Percentiles rank a stretch among this genome's conserved stretches.
These are phyloP conservation scores for Rosa hybrid DNA, from an alignment of 331 rosid species.

Conservation along the genomic window DNA sequence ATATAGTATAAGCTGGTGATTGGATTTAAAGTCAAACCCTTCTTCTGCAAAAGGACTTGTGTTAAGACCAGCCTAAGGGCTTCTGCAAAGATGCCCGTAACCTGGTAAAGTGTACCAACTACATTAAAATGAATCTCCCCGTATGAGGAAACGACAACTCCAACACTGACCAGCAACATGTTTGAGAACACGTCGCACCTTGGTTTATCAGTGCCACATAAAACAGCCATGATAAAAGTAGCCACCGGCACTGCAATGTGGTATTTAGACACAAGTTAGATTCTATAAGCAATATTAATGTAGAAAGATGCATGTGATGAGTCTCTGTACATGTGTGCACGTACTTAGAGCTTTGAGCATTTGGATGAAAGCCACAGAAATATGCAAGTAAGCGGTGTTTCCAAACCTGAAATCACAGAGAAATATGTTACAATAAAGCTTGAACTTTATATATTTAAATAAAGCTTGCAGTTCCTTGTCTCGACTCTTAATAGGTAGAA, in stretches of 20 bases:
- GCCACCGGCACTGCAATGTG: constrained; percentile 95
- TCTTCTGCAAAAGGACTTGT: constrained; percentile 93
- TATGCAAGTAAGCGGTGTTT: constrained; percentile 92
- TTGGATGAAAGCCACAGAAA: constrained; percentile 98
- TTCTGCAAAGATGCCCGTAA: constrained; percentile 93
- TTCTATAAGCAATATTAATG: neutral
- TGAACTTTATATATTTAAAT: neutral
- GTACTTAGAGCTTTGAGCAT: constrained; percentile 97
- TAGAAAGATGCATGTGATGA: neutral
- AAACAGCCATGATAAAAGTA: constrained; percentile 78
- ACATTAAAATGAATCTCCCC: constrained; percentile 94
- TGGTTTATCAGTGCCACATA: constrained; percentile 85
- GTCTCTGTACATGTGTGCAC: constrained; percentile 21
- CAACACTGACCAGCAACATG: constrained; percentile 97
- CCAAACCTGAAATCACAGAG: constrained; percentile 74
- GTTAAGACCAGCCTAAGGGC: constrained; percentile 94
- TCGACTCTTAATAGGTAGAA: neutral
- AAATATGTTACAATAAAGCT: neutral
- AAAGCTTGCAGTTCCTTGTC: neutral
- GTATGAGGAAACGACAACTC: constrained; percentile 91
- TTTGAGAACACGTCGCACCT: constrained; percentile 92
- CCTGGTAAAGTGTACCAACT: constrained; percentile 91
- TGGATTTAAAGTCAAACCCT: constrained; percentile 90
- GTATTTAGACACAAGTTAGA: constrained; percentile 22
- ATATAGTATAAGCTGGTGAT: constrained; percentile 92